A percentile compares a stretch with the other conserved stretches of the same genome.
These are phyloP conservation scores for Durotheca rogersii DNA, from an alignment of 495 filamentous ascomycete species.

Conservation along the genomic window DNA sequence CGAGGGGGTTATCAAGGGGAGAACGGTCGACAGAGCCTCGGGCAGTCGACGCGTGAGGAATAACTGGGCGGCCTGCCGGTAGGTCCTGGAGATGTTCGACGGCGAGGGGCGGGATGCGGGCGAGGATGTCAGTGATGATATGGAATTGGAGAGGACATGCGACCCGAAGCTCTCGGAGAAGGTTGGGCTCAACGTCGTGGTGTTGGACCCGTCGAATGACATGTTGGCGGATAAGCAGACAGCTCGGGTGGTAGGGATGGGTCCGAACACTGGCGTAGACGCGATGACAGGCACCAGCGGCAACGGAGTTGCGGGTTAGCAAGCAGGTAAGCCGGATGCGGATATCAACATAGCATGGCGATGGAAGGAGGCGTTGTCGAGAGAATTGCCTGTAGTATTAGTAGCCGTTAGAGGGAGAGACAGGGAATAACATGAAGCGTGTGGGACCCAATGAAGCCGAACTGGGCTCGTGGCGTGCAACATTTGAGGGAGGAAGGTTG, in stretches of 20 bases:
- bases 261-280: conserved; percentile 16
- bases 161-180: conserved; percentile 32
- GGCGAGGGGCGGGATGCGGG: conserved; percentile 56
- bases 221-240: conserved; percentile 30
- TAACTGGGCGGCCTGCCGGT: conserved; percentile 85
- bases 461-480: conserved; percentile 19
- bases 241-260: conserved; percentile 12
- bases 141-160: conserved; percentile 48
- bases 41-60: conserved; percentile 89
- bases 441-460: conserved; percentile 28
- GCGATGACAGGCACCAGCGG: conserved; percentile 12
- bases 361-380: too few relatives aligned
- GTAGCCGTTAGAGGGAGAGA: conserved; percentile 4
- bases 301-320: conserved; percentile 10
- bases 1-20: conserved; percentile 68
- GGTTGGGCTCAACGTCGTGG: conserved; percentile 40
- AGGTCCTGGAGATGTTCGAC: conserved; percentile 74
- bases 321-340: conserved; percentile 7
- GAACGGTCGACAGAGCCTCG: conserved; percentile 79
- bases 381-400: neutral
- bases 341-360: conserved; percentile 18
- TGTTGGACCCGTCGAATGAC: conserved; percentile 43
- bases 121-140: conserved; percentile 47
- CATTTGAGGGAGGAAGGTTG: too few relatives aligned
- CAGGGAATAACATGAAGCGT: conserved; percentile 28